Percentiles rank a stretch among this genome's conserved stretches.
phyloP scores from a whole-genome alignment of 164 flowering plant species.

The Piper longum region DNA sequence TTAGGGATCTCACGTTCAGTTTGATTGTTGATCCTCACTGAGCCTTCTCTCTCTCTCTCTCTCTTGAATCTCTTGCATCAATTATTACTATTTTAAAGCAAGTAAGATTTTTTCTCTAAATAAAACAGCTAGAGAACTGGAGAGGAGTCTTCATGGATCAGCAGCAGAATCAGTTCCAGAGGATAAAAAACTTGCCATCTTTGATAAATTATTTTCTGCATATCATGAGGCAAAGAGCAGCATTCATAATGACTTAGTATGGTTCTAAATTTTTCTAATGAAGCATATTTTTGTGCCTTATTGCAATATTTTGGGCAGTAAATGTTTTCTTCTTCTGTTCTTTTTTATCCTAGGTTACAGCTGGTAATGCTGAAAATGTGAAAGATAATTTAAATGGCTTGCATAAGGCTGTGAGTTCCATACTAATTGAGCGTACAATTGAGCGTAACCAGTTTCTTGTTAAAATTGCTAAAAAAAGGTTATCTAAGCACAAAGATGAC shows the following conservation, averaged over 20 bases:
- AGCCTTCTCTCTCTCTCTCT: neutral
- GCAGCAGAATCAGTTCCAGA: conserved; percentile 56
- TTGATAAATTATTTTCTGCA: conserved; percentile 83
- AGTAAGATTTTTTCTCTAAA: neutral
- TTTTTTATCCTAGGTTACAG: conserved; percentile 42
- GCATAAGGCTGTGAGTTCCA: conserved; percentile 91
- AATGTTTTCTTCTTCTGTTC: conserved; percentile 4
- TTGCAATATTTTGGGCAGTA: neutral
- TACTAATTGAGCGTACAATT: conserved; percentile 70
- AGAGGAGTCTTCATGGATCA: conserved; percentile 63
- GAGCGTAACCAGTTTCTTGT: conserved; percentile 87
- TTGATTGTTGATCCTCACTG: too few relatives aligned
- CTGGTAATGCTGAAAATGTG: conserved; percentile 77
- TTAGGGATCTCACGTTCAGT: too few relatives aligned
- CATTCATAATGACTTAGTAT: conserved; percentile 88
- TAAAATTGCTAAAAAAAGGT: conserved; percentile 60
- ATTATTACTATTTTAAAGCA: neutral
- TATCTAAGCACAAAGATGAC: conserved; percentile 49
- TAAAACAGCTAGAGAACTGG: conserved; percentile 84
- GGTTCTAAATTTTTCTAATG: neutral
- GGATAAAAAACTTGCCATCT: conserved; percentile 64
- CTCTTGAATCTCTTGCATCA: neutral
- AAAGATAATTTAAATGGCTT: conserved; percentile 91
- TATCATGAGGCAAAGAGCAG: conserved; percentile 88
- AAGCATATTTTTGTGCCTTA: neutral